phyloP scores from a whole-genome alignment of 192 early-diverging fungal species.

The Chytriomyces sp. region DNA sequence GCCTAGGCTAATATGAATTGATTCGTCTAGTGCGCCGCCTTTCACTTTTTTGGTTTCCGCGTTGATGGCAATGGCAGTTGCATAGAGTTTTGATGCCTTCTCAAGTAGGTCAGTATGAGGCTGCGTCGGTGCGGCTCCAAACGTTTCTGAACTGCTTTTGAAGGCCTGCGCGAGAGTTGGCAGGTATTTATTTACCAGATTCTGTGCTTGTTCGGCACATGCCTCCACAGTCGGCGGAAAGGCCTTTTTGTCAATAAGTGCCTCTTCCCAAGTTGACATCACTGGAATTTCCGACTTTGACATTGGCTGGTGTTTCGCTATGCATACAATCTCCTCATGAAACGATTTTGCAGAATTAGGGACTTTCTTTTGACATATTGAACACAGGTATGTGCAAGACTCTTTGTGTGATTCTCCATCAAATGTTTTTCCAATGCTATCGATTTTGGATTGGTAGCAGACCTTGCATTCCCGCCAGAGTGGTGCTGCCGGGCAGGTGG shows the following conservation, averaged over 20 bases:
- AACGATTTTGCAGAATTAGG: background rate
- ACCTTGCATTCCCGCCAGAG: constrained; percentile 13
- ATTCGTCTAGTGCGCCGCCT: constrained; percentile 27
- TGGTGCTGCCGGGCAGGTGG: constrained; percentile 9
- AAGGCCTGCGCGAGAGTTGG: constrained; percentile 10
- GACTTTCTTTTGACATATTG: constrained; percentile 34
- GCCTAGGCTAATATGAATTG: constrained; percentile 40
- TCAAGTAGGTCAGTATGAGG: constrained; percentile 25
- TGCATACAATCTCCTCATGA: constrained; percentile 18
- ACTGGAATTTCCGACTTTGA: background rate
- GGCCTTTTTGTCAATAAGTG: constrained; percentile 33
- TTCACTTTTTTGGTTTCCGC: constrained; percentile 22
- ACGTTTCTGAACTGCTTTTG: constrained; percentile 5
- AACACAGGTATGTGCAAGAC: constrained; percentile 26
- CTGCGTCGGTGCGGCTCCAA: constrained; percentile 3
- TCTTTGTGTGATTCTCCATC: constrained; percentile 30
- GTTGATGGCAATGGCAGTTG: constrained; percentile 40
- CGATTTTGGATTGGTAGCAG: no score
- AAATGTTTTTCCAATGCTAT: no score
- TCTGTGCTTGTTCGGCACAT: constrained; percentile 22
- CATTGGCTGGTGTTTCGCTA: background rate
- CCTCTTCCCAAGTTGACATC: constrained; percentile 35
- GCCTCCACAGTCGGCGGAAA: background rate
- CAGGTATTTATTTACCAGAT: constrained; percentile 9
- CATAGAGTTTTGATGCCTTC: constrained; percentile 22